Conservation (phyloP, 441 rosid species). For the Pelargonium myrrhifolium region DNA sequence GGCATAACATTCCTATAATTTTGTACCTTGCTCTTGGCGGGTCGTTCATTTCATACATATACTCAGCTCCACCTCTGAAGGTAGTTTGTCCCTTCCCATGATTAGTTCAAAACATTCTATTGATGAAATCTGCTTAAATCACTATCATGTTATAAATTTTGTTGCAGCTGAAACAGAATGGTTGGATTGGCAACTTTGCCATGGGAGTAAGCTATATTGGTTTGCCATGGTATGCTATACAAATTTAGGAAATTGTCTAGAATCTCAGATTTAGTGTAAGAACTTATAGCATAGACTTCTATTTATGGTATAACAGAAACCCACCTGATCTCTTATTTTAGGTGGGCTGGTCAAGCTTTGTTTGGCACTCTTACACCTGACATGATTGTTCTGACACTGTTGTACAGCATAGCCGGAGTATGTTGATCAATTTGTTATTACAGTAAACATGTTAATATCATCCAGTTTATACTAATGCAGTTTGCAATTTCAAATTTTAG, state of each 20-base stretch:
- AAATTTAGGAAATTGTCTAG: too few relatives aligned
- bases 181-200: conserved; percentile 96
- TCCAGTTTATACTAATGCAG: conserved; percentile 10
- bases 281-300: conserved; percentile 4
- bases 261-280: too few relatives aligned
- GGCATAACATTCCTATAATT: conserved; percentile 64
- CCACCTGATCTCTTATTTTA: conserved; percentile 23
- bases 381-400: conserved; percentile 77
- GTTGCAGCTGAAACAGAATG: conserved; percentile 93
- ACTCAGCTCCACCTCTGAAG: conserved; percentile 99
- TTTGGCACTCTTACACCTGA: conserved; percentile 93
- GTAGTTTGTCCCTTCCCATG: conserved; percentile 30
- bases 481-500: conserved; percentile 32
- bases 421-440: conserved; percentile 2
- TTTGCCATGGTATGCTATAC: conserved; percentile 67
- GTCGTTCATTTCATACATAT: conserved; percentile 79
- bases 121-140: conserved; percentile 17
- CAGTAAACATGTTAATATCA: background rate
- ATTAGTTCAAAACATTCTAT: conserved; percentile 5
- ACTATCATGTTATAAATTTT: conserved; percentile 10
- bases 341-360: conserved; percentile 99
- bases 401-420: conserved; percentile 98
- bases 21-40: conserved; percentile 95
- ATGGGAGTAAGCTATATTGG: conserved; percentile 94
- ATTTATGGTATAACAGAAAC: background rate